Conservation (phyloP, 139 green algal genomes). For the Zygnema cylindricum region DNA sequence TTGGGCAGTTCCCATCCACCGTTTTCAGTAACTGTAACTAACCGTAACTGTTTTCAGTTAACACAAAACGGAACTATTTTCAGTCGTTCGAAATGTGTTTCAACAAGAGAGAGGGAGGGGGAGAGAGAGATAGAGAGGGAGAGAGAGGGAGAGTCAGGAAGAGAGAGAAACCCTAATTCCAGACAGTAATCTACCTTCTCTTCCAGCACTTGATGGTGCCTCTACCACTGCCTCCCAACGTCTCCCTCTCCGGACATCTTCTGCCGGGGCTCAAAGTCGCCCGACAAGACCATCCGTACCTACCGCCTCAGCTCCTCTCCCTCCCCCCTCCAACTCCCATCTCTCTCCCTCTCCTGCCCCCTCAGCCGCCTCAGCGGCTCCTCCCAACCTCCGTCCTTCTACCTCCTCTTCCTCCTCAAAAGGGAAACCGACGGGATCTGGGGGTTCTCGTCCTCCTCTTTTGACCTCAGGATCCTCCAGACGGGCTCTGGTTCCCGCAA, state of each 20-base stretch:
- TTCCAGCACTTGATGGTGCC: too few relatives aligned
- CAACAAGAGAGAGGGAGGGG: too few relatives aligned
- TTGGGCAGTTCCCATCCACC: too few relatives aligned
- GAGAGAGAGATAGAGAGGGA: too few relatives aligned
- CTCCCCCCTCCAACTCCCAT: background rate
- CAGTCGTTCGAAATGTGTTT: too few relatives aligned
- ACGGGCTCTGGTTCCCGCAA: background rate
- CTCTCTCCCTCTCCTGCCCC: background rate
- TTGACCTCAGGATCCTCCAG: background rate
- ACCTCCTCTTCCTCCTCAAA: background rate
- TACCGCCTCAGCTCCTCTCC: background rate
- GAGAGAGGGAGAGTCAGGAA: background rate
- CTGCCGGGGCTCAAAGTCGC: too few relatives aligned
- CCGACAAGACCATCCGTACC: too few relatives aligned
- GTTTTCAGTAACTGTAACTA: too few relatives aligned
- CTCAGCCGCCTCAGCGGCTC: background rate
- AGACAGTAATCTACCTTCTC: conserved; percentile 27
- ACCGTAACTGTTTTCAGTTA: too few relatives aligned
- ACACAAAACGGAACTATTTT: too few relatives aligned
- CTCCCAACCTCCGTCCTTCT: background rate
- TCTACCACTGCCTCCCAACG: too few relatives aligned
- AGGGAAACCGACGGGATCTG: background rate
- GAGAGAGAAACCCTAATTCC: conserved; percentile 50
- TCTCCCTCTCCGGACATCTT: too few relatives aligned
- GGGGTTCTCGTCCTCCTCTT: background rate